A percentile compares a stretch with the other conserved stretches of the same genome.
Conservation (phyloP, 2,329 filamentous ascomycete species). For the Cladorrhinum sp. region DNA sequence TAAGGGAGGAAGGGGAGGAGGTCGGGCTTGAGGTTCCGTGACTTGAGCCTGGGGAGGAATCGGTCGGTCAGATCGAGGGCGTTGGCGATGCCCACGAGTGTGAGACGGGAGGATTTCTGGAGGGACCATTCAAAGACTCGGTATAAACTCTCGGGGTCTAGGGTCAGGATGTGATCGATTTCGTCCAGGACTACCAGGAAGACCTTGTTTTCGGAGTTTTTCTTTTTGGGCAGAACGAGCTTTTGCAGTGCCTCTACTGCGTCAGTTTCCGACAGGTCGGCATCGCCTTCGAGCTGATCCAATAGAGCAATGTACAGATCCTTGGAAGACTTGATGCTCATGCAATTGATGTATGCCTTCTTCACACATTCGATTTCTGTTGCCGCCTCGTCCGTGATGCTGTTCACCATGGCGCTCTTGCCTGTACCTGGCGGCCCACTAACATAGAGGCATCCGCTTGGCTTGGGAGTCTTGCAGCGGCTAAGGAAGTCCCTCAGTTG, state of each 20-base stretch:
- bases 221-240: slow-evolving; percentile 66
- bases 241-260: slow-evolving; percentile 66
- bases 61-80: slow-evolving; percentile 93
- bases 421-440: slow-evolving; percentile 95
- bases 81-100: slow-evolving; percentile 92
- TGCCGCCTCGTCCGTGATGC: slow-evolving; percentile 64
- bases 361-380: slow-evolving; percentile 52
- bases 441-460: slow-evolving; percentile 84
- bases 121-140: slow-evolving; percentile 96
- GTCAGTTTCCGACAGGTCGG: slow-evolving; percentile 65
- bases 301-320: slow-evolving; percentile 81
- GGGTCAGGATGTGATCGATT: slow-evolving; percentile 86
- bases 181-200: slow-evolving; percentile 91
- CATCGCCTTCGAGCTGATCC: slow-evolving; percentile 63
- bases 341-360: slow-evolving; percentile 88
- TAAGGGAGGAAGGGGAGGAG: slow-evolving; percentile 93
- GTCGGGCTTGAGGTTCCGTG: slow-evolving; percentile 84
- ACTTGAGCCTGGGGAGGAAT: slow-evolving; percentile 88
- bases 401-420: slow-evolving; percentile 89
- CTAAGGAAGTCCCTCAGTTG: slow-evolving; percentile 69
- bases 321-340: slow-evolving; percentile 86
- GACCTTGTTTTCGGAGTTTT: slow-evolving; percentile 44
- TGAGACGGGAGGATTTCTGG: slow-evolving; percentile 71
- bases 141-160: slow-evolving; percentile 87
- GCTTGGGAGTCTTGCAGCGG: slow-evolving; percentile 55